phyloP scores from a whole-genome alignment of 108 stramenopile genomes.

The Parmales sp. region DNA sequence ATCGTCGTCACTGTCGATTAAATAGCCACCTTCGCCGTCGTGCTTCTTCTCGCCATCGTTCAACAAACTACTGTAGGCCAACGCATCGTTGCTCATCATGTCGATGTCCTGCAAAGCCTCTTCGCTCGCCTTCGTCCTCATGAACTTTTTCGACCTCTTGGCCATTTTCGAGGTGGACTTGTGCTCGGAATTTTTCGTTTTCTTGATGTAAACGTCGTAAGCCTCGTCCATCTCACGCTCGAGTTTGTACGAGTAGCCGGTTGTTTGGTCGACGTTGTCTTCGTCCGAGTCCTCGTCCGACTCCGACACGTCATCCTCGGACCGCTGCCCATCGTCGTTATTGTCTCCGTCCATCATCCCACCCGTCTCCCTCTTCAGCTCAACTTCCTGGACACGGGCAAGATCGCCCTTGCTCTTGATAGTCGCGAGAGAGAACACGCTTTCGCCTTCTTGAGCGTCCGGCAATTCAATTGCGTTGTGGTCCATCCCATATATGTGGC shows the following conservation, averaged over 20 bases:
- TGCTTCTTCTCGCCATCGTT: slow-evolving; percentile 51
- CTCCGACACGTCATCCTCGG: slow-evolving; percentile 22
- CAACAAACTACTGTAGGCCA: slow-evolving; percentile 60
- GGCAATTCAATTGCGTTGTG: slow-evolving; percentile 19
- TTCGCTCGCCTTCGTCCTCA: slow-evolving; percentile 60
- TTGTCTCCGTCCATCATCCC: slow-evolving; percentile 14
- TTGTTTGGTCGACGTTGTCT: neutral
- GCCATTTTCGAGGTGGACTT: slow-evolving; percentile 67
- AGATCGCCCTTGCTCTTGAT: slow-evolving; percentile 17
- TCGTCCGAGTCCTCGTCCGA: slow-evolving; percentile 9
- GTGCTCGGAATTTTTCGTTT: slow-evolving; percentile 57
- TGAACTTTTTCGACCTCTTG: slow-evolving; percentile 66
- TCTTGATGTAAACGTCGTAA: slow-evolving; percentile 65
- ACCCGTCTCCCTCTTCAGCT: slow-evolving; percentile 20
- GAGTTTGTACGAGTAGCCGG: slow-evolving; percentile 20
- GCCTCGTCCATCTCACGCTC: slow-evolving; percentile 73
- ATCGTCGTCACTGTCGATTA: slow-evolving; percentile 46
- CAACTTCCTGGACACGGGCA: slow-evolving; percentile 13
- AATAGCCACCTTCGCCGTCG: slow-evolving; percentile 30
- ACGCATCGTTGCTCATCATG: slow-evolving; percentile 48
- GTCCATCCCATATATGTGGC: slow-evolving; percentile 34
- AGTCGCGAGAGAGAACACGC: slow-evolving; percentile 16
- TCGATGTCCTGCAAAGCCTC: slow-evolving; percentile 47
- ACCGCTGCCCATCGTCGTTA: neutral
- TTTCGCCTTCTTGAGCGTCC: slow-evolving; percentile 23